These are phyloP conservation scores for Lipomyces japonicus DNA, from an alignment of 805 yeast species.

Conservation along the genomic window DNA sequence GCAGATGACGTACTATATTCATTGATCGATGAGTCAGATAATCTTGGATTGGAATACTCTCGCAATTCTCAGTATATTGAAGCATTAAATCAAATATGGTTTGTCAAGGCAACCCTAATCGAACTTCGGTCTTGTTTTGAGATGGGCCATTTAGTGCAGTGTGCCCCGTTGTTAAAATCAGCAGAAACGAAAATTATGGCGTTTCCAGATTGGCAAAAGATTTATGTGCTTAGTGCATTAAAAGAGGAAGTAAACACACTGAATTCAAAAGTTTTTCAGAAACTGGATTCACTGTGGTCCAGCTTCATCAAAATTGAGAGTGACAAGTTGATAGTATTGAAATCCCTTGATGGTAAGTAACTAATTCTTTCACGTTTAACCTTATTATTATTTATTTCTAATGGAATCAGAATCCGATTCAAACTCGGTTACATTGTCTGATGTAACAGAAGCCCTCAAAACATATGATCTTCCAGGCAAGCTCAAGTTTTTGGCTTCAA, in stretches of 20 bases:
- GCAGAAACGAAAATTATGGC: conserved; percentile 19
- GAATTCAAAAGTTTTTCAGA: conserved; percentile 15
- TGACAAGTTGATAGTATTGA: conserved; percentile 4
- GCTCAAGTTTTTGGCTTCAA: conserved; percentile 10
- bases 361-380: background rate
- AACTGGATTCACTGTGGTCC: conserved; percentile 18
- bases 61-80: conserved; percentile 11
- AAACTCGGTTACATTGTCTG: conserved; percentile 3
- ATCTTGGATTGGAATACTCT: background rate
- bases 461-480: conserved; percentile 19
- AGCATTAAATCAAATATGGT: conserved; percentile 23
- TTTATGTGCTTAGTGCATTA: conserved; percentile 11
- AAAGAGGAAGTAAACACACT: conserved; percentile 24
- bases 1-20: conserved; percentile 23
- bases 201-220: conserved; percentile 24
- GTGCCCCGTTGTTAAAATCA: conserved; percentile 17
- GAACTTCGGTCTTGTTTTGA: conserved; percentile 20
- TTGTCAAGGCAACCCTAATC: conserved; percentile 20
- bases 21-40: conserved; percentile 15
- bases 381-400: background rate
- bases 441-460: conserved; percentile 15
- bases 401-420: conserved; percentile 2
- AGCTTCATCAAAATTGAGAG: conserved; percentile 1
- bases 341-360: background rate
- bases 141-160: conserved; percentile 11